Evolutionary conservation across 2,329 filamentous ascomycete species (phyloP), one percentile per base, ranked within the genome.

Genomic region (Colletotrichum shisoi): DNA sequence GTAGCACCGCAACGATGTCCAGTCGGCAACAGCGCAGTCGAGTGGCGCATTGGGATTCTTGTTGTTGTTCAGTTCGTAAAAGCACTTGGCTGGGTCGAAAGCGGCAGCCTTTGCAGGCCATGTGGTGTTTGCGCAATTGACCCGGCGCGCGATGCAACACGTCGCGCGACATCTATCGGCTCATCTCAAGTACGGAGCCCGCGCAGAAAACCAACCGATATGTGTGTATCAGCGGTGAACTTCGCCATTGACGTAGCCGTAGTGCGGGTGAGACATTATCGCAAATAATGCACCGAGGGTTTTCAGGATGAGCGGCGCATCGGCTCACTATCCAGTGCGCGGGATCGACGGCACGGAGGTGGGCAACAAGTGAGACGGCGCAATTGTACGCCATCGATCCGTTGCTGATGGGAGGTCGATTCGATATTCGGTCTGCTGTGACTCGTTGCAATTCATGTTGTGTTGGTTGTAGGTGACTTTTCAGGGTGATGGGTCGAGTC

Each of bases 131-230:
- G 15, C 8, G 15, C 27, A 34, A 31, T 8, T 34, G 15, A 51
- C 12, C 15, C 15, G 24, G 48, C 48, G 48, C 24, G 34, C 15
- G 48, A 15, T n/a, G 24, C 24, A 27, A 34, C 24, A 34, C 5
- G 24, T 17, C 21, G 17, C n/a, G 27, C 7, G 12, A 17, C 48
- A n/a, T 15, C n/a, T 51, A 2, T 72, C 74, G 77, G 69, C 73
- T 80, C 71, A 80, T 78, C 74, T 75, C 9, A 7, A 34, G 71
- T 70, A 21, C 6, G 34, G 17, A 21, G 6, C 24, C 24, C 15
- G n/a, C n/a, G 21, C 7, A 42, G 13, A 9, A 7, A 19, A 15
- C 19, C 17, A 8, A 31, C 27, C 21, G 19, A 51, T 21, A 12
- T 59, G 21, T 31, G 15, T n/a, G 15, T 13, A 27, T 37, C 24